These are phyloP conservation scores for Corymbia calophylla DNA, from an alignment of 441 rosid species.

Conservation along the genomic window DNA sequence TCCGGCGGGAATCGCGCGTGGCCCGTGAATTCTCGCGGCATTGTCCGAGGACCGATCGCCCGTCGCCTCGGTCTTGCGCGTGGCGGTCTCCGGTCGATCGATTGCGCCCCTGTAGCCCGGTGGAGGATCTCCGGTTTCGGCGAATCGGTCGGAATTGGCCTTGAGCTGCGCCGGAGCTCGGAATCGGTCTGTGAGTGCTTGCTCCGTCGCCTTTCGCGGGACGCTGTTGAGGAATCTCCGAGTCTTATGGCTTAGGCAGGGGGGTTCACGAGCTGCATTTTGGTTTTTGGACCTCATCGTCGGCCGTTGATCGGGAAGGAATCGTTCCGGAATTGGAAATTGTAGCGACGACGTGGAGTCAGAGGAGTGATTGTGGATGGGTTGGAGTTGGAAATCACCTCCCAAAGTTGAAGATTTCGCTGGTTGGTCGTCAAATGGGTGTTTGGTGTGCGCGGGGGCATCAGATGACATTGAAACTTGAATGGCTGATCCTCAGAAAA, in stretches of 20 bases:
- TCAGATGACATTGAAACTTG: conserved; percentile 23
- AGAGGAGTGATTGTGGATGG: background rate
- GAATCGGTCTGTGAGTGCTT: background rate
- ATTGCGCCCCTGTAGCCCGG: background rate
- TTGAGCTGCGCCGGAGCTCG: background rate
- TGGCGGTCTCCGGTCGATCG: background rate
- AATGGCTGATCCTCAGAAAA: conserved; percentile 73
- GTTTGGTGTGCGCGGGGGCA: conserved; percentile 18
- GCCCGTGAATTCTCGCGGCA: background rate
- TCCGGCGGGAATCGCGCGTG: background rate
- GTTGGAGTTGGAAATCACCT: background rate
- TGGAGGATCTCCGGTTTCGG: background rate
- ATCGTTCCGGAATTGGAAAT: background rate
- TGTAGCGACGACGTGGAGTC: background rate
- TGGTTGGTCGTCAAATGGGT: conserved; percentile 41
- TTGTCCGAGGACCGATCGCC: background rate
- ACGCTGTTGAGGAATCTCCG: background rate
- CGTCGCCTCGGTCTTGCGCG: background rate
- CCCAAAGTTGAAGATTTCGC: background rate
- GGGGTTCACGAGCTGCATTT: background rate
- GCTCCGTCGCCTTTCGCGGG: background rate
- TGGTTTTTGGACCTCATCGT: background rate
- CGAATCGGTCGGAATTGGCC: background rate
- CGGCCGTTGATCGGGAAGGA: background rate
- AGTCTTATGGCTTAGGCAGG: background rate